phyloP scores from a whole-genome alignment of 2,329 filamentous ascomycete species.

The Pezicula neosporulosa region DNA sequence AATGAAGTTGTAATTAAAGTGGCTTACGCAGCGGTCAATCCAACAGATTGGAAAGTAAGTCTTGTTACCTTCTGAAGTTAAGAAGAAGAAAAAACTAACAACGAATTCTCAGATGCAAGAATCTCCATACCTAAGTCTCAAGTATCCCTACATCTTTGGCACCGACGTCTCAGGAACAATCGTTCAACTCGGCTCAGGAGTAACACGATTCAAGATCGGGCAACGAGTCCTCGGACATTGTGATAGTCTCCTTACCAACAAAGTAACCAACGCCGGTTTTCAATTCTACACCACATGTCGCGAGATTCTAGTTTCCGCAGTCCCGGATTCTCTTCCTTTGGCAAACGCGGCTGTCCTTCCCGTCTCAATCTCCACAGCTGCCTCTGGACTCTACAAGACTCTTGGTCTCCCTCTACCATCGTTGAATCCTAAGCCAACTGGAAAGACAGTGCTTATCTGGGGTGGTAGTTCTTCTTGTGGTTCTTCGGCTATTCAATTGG shows the following conservation, averaged over 20 bases:
- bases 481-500: constrained; percentile 16
- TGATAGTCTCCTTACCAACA: constrained; percentile 15
- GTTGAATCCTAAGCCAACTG: constrained; percentile 6
- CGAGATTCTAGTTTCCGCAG: constrained; percentile 18
- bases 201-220: constrained; percentile 36
- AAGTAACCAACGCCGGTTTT: constrained; percentile 24
- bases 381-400: constrained; percentile 25
- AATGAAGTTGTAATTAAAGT: constrained; percentile 33
- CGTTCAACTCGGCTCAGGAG: constrained; percentile 37
- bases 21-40: constrained; percentile 34
- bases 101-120: constrained; percentile 21
- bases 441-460: constrained; percentile 20
- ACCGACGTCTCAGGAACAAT: constrained; percentile 24
- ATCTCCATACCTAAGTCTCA: constrained; percentile 2
- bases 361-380: constrained; percentile 29
- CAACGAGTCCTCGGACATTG: constrained; percentile 27
- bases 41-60: constrained; percentile 33
- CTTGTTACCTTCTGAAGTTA: constrained; percentile 21
- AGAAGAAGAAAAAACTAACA: constrained; percentile 16
- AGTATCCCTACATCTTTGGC: constrained; percentile 21
- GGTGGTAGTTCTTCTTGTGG: constrained; percentile 19
- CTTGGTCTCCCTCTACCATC: constrained; percentile 13
- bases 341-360: constrained; percentile 32
- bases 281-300: constrained; percentile 27
- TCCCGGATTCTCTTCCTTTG: constrained; percentile 29